A percentile compares a stretch with the other conserved stretches of the same genome.
phyloP scores from a whole-genome alignment of 352 stramenopile genomes.

The Phytophthora quininea region DNA sequence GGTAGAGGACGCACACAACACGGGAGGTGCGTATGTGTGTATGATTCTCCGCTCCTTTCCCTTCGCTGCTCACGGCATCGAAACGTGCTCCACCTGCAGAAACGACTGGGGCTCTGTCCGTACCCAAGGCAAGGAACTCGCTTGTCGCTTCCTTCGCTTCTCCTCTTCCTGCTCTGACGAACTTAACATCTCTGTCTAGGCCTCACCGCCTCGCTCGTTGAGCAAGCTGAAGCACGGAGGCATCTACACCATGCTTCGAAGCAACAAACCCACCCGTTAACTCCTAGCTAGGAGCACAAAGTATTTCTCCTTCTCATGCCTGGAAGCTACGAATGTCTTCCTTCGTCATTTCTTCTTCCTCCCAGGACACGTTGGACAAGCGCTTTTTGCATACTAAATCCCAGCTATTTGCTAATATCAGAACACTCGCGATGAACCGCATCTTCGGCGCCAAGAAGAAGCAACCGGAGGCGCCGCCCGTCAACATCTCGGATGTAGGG shows the following conservation, averaged over 20 bases:
- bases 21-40: conserved; percentile 10
- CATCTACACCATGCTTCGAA: conserved; percentile 76
- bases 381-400: not conserved
- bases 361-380: not conserved
- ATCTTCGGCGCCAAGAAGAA: conserved; percentile 81
- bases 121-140: conserved; percentile 22
- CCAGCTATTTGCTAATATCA: too few relatives aligned
- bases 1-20: conserved; percentile 50
- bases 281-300: not conserved
- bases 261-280: conserved; percentile 18
- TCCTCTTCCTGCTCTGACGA: conserved; percentile 4
- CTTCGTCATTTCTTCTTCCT: not conserved
- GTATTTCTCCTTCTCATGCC: not conserved
- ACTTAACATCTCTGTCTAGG: conserved; percentile 13
- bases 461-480: conserved; percentile 66
- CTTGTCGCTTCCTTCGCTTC: not conserved
- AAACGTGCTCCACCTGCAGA: too few relatives aligned
- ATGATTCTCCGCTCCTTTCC: not conserved
- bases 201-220: conserved; percentile 41
- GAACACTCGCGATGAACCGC: conserved; percentile 58
- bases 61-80: not conserved
- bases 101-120: not conserved
- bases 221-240: conserved; percentile 62
- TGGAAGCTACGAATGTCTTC: not conserved
- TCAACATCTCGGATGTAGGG: conserved; percentile 85